A percentile compares a stretch with the other conserved stretches of the same genome.
phyloP scores from a whole-genome alignment of 2,329 filamentous ascomycete genomes.

The Aspergillus sp. region DNA sequence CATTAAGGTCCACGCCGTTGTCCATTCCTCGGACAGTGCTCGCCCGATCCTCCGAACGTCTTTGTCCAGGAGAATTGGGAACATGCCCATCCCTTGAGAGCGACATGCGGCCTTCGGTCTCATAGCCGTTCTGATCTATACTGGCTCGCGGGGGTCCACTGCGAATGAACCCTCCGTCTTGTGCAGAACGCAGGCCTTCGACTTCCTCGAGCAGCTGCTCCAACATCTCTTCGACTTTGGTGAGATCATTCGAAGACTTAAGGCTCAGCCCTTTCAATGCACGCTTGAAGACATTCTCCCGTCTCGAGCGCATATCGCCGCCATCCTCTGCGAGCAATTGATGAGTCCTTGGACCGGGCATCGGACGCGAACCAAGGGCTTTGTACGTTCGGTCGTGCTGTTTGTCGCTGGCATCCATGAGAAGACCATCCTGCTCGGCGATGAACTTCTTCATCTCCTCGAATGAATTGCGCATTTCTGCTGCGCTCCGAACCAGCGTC shows the following conservation, averaged over 20 bases:
- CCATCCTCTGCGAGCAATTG: constrained; percentile 43
- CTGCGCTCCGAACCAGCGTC: constrained; percentile 82
- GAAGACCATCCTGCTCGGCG: constrained; percentile 77
- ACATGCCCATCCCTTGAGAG: constrained; percentile 62
- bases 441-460: constrained; percentile 92
- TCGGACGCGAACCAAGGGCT: constrained; percentile 74
- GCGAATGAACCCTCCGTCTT: constrained; percentile 31
- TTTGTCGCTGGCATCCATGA: constrained; percentile 78
- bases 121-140: constrained; percentile 66
- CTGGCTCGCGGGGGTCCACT: constrained; percentile 35
- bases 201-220: constrained; percentile 88
- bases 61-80: constrained; percentile 49
- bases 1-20: constrained; percentile 58
- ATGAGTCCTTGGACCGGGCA: constrained; percentile 51
- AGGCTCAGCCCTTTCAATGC: constrained; percentile 84
- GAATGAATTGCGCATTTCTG: constrained; percentile 95
- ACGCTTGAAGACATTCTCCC: constrained; percentile 84
- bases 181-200: constrained; percentile 61
- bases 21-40: constrained; percentile 81
- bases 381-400: constrained; percentile 81
- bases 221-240: constrained; percentile 83
- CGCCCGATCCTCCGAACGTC: constrained; percentile 65
- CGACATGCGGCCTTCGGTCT: constrained; percentile 71
- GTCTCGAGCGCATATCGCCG: constrained; percentile 61
- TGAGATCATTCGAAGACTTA: constrained; percentile 79